Conservation (phyloP, 108 stramenopile species). For the Cyclostephanos invisitatus region DNA sequence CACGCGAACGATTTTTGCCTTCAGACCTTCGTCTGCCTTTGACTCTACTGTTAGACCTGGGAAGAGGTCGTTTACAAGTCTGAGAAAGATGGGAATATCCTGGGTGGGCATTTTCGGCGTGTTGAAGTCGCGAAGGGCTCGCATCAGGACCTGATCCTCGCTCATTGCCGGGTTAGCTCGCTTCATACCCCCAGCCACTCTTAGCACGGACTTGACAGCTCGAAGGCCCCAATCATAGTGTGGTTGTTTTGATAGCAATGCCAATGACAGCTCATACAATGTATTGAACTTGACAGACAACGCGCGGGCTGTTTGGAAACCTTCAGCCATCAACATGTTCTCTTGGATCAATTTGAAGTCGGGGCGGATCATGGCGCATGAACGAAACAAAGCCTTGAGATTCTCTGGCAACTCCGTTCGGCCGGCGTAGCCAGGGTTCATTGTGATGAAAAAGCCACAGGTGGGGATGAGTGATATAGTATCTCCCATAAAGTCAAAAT, state of each 20-base stretch:
- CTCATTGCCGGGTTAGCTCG: constrained; percentile 84
- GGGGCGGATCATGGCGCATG: constrained; percentile 93
- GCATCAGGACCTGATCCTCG: constrained; percentile 88
- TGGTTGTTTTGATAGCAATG: constrained; percentile 85
- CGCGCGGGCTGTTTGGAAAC: constrained; percentile 86
- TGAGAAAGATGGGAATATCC: constrained; percentile 89
- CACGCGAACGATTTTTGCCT: constrained; percentile 63
- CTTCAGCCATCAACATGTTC: constrained; percentile 95
- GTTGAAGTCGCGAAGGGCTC: constrained; percentile 92
- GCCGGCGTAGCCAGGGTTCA: constrained; percentile 93
- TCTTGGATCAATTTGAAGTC: constrained; percentile 91
- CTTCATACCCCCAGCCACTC: constrained; percentile 90
- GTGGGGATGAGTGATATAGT: constrained; percentile 86
- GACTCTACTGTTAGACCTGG: constrained; percentile 84
- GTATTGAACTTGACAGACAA: constrained; percentile 92
- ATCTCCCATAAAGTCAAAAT: constrained; percentile 89
- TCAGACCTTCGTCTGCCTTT: constrained; percentile 80
- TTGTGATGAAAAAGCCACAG: constrained; percentile 91
- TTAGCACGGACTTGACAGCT: constrained; percentile 89
- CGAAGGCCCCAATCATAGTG: constrained; percentile 95
- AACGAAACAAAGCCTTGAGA: constrained; percentile 89
- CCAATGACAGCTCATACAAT: constrained; percentile 83
- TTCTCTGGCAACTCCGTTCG: constrained; percentile 92
- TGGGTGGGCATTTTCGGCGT: constrained; percentile 89
- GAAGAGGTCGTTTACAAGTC: constrained; percentile 88